Base-by-base conservation (phyloP, 441 rosid species). In the Jatropha multifida region DNA sequence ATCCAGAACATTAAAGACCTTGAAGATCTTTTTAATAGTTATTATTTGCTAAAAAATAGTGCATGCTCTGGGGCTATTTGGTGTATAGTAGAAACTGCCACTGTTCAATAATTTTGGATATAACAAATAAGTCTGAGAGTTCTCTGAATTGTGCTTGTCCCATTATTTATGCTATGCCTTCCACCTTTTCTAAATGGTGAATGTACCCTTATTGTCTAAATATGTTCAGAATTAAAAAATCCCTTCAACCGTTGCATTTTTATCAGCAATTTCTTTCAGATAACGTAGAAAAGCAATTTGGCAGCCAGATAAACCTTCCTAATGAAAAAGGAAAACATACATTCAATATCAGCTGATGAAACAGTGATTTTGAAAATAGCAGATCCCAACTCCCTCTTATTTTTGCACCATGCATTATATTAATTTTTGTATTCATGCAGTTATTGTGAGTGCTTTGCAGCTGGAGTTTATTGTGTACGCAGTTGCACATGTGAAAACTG, bases 371-470 rank as follows among this genome's bases (percentile, higher is more conserved):
- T 17, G 64, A 18, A 59, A 64, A 60, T 54, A 52, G 42, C 27
- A 56, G 17, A 23, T 5, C 42, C 20, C 67, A 23, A 11, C 59
- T 38, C 38, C 15, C 61, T 65, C 14, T 38, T 54, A 23, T 69
- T 63, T 78, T 77, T 32, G 46, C 23, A 5, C 23, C 18, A 11
- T 55, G 37, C 58, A 44, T 69, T 69, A 73, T 72, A 71, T 68
- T 27, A 32, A 63, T 65, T 65, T 69, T n/a, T 72, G 78, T 82
- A 61, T 52, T 62, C 67, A 61, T 58, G 75, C 89, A 90, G 94
- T 71, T 85, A 88, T 18, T 90, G 94, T 13, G 90, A 87, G 66
- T 90, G 92, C 81, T 90, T 86, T 85, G 85, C 84, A 5, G 83
- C 87, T 0, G 88, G 86, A 40, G 7, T 78, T 49, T 85, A 81